These are phyloP conservation scores for Proliferodiscus dingleyae DNA, from an alignment of 2,329 filamentous ascomycete genomes.

Conservation along the genomic window DNA sequence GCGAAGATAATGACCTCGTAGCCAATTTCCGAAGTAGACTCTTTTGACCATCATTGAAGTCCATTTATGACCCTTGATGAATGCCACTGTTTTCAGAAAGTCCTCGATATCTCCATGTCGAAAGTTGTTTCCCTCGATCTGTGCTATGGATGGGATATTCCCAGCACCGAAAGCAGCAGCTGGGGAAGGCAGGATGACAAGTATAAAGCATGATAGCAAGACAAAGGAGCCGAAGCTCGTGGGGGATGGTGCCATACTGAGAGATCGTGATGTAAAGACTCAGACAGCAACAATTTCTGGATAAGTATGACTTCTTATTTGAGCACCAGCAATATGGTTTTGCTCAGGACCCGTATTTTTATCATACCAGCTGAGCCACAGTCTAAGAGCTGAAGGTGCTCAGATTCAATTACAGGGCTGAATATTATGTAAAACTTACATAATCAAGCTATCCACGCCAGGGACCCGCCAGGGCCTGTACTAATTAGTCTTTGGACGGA, in stretches of 20 bases:
- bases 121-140: slow-evolving; percentile 60
- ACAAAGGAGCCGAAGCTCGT: slow-evolving; percentile 31
- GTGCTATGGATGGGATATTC: slow-evolving; percentile 63
- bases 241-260: slow-evolving; percentile 19
- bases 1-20: slow-evolving; percentile 32
- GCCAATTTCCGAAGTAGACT: slow-evolving; percentile 83
- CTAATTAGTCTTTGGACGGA: too few species aligned
- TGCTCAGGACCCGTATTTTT: too few species aligned
- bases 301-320: too few species aligned
- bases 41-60: slow-evolving; percentile 72
- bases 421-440: too few species aligned
- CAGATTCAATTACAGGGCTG: too few species aligned
- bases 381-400: too few species aligned
- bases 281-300: too few species aligned
- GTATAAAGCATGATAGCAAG: slow-evolving; percentile 47
- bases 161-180: slow-evolving; percentile 63
- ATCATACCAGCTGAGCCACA: too few species aligned
- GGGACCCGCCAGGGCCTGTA: too few species aligned
- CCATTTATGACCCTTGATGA: slow-evolving; percentile 80
- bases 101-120: slow-evolving; percentile 77
- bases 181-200: slow-evolving; percentile 53
- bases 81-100: slow-evolving; percentile 71
- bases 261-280: not conserved
- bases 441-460: too few species aligned
- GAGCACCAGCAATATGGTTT: too few species aligned